Conservation (phyloP, 257 asterid genomes). For the Gentiana macrophylla region DNA sequence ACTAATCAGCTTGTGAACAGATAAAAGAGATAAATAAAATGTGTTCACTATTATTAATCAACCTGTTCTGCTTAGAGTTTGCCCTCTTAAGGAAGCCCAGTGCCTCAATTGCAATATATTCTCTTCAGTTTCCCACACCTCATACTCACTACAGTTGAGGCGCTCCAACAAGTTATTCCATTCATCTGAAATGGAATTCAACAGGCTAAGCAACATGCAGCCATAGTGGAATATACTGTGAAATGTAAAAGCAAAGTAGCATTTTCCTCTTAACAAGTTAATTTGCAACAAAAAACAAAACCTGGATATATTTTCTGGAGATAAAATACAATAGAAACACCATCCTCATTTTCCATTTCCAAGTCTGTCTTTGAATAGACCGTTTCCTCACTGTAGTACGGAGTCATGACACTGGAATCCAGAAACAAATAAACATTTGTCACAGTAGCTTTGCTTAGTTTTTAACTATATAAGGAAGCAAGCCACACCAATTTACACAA, state of each 20-base stretch:
- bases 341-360: constrained; percentile 97
- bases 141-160: constrained; percentile 56
- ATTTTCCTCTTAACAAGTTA: not conserved
- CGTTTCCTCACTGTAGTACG: constrained; percentile 97
- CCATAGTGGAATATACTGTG: not conserved
- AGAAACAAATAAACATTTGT: constrained; percentile 14
- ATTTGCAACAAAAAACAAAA: constrained; percentile 10
- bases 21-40: constrained; percentile 2
- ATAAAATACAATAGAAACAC: constrained; percentile 78
- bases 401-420: constrained; percentile 81
- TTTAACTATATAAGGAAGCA: too few relatives aligned
- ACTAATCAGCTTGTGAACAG: constrained; percentile 5
- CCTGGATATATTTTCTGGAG: constrained; percentile 96
- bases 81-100: constrained; percentile 99
- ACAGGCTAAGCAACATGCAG: constrained; percentile 7
- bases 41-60: not conserved
- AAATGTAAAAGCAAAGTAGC: constrained; percentile 3
- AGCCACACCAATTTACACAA: too few relatives aligned
- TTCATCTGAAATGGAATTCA: constrained; percentile 54
- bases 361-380: constrained; percentile 91
- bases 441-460: not conserved
- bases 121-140: constrained; percentile 82
- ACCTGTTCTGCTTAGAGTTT: constrained; percentile 96
- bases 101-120: constrained; percentile 85
- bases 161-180: constrained; percentile 96